These are phyloP conservation scores for Dichomitus squalens DNA, from an alignment of 1,284 basidiomycete species.

Conservation along the genomic window DNA sequence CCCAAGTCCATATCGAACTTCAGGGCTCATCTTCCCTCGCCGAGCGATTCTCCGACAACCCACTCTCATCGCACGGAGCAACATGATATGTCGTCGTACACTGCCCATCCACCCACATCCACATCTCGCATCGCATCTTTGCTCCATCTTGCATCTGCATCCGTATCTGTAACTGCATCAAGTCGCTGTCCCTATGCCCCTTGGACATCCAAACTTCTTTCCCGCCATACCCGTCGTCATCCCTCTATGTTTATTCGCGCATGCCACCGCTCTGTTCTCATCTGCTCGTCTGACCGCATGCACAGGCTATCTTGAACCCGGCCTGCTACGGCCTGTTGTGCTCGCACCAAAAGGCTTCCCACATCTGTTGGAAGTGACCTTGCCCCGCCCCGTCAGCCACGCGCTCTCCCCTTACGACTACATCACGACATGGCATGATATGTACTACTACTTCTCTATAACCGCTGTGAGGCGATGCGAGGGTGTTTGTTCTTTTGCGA, in stretches of 20 bases:
- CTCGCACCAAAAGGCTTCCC: neutral
- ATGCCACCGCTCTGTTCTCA: neutral
- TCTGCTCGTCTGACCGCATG: neutral
- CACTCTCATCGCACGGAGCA: no score
- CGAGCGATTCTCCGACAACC: no score
- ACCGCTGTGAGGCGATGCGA: no score
- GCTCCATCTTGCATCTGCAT: neutral
- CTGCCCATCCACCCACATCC: neutral
- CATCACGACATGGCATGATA: slow-evolving; percentile 12
- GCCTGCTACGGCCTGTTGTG: neutral
- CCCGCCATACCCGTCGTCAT: neutral
- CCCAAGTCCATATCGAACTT: no score
- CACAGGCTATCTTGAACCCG: no score
- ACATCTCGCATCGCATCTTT: neutral
- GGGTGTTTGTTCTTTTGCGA: neutral
- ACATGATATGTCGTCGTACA: neutral
- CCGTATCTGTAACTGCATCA: neutral
- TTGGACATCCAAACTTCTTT: neutral
- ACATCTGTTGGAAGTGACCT: neutral
- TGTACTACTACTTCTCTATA: no score
- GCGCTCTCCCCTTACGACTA: slow-evolving; percentile 5
- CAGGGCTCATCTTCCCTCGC: no score
- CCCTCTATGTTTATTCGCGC: neutral
- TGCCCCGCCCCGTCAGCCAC: neutral
- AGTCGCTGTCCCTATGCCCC: neutral